Evolutionary conservation across 257 asterid species (phyloP), one percentile per base, ranked within the genome.

Genomic region (Solanum chilense): DNA sequence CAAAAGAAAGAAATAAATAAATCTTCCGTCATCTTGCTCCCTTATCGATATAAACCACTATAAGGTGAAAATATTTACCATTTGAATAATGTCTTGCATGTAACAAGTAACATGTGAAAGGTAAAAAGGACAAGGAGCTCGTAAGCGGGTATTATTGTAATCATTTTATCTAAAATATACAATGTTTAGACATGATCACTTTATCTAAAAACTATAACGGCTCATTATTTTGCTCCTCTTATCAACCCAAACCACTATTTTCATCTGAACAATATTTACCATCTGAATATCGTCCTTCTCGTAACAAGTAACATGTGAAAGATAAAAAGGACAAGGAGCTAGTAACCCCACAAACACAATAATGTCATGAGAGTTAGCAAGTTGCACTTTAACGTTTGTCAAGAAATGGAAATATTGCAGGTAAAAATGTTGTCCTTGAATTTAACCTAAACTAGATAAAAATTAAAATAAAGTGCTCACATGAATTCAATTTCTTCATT

Each of bases 391-490:
- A 84, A 90, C 86, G 41, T 88, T 92, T 88, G 92, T 89, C 87
- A 90, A 89, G 44, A 91, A 91, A 92, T 90, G 89, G 94, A 89
- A 91, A 71, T 11, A 81, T 83, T 84, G 86, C 52, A 60, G 73
- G 86, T 56, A 62, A 78, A 52, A 66, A 83, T 81, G 84, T 86
- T 88, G 25, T 88, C 89, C 88, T 83, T 76, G 44, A 42, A 80
- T 80, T 60, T 78, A 91, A 92, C 94, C 97, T 84, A 90, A 91
- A 92, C 90, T 87, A 76, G 90, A 90, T 87, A 90, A 92, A 42
- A 91, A n/a, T n/a, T n/a, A 5, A 12, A 66, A 66, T 64, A 66
- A 64, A 66, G 37, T 25, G 73, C 35, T 66, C 73, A 66, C 91
- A 88, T 90, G 64, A 78, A 78, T 45, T 78, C 7, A 12, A 9